Base-by-base conservation (phyloP, 805 yeast species). In the Wickerhamiella qilinensis region DNA sequence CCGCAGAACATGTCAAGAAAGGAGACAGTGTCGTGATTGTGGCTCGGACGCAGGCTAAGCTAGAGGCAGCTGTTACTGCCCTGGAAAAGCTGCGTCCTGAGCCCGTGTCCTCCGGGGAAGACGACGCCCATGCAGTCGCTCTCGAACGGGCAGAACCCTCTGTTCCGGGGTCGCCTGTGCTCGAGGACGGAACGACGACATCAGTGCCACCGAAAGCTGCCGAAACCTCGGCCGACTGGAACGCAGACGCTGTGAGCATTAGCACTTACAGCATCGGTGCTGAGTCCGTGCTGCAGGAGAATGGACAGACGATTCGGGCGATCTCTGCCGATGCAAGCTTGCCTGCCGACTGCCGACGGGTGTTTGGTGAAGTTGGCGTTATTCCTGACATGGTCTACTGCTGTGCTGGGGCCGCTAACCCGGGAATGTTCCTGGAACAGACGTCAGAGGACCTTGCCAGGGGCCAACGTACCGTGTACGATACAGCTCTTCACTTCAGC, bases 391-490 rank as follows among this genome's bases (percentile, higher is more conserved):
- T 72, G 36, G 71, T 86, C 6, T 57, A 83, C 39, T 75, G 88
- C 53, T 83, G 95, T 59, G 97, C 94, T 12, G 97, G 97, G 4
- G 71, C 77, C 1, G 75, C 94, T 0, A 61, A 67, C 3, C 94
- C 95, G 2, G 83, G 82, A 36, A 57, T 88, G 33, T 81, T 88
- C 49, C 56, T 67, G 4, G 94, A 86, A 40, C 56, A 78, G 42
- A 63, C 76, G 0, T 62, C 73, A 1, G 56, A 57, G 1, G 82
- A 78, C 36, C 56, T 91, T 18, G 65, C 67, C 14, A 46, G 51
- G 2, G 93, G 94, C 16, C 66, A 84, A 30, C 57, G 63, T 30
- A 65, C 70, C 40, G 86, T 85, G 50, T 91, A 86, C 58, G 62
- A 64, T 45, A 77, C 94, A 0, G 73, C 91, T 1, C 57, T 78